A percentile compares a stretch with the other conserved stretches of the same genome.
Conservation (phyloP, 1,284 basidiomycete species). For the Coniophora puteana region DNA sequence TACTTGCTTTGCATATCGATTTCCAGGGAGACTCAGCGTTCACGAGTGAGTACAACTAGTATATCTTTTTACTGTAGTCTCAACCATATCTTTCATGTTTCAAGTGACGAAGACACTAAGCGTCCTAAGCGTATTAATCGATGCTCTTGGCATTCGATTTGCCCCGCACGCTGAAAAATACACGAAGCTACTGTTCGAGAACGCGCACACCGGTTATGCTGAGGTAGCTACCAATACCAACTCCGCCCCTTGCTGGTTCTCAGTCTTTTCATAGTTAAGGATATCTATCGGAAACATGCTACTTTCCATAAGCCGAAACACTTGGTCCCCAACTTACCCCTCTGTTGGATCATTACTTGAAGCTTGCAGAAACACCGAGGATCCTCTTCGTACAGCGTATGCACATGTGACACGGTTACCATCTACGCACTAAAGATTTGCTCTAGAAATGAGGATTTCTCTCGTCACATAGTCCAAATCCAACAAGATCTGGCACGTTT, state of each 20-base stretch:
- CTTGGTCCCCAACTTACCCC: conserved; percentile 77
- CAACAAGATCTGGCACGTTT: conserved; percentile 57
- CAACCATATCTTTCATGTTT: neutral
- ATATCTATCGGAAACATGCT: conserved; percentile 68
- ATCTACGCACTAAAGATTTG: conserved; percentile 7
- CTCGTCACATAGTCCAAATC: conserved; percentile 52
- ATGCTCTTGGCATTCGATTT: conserved; percentile 60
- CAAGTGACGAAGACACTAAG: conserved; percentile 71
- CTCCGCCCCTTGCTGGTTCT: conserved; percentile 7
- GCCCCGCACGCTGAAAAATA: conserved; percentile 66
- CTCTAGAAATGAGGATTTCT: conserved; percentile 53
- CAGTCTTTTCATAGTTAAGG: conserved; percentile 50
- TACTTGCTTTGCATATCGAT: conserved; percentile 73
- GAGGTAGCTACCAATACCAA: conserved; percentile 49
- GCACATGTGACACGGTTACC: conserved; percentile 9
- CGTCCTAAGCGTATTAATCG: conserved; percentile 56
- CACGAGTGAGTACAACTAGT: conserved; percentile 46
- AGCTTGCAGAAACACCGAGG: conserved; percentile 56
- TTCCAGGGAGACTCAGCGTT: conserved; percentile 80
- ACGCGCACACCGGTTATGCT: conserved; percentile 78
- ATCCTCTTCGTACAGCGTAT: conserved; percentile 65
- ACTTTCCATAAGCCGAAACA: conserved; percentile 54
- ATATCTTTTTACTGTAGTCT: conserved; percentile 3
- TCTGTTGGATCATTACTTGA: conserved; percentile 62
- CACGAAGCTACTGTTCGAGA: conserved; percentile 68